Evolutionary conservation across 805 yeast genomes (phyloP), one percentile per base, ranked within the genome.

Genomic region (Jamesozyma piceae): DNA sequence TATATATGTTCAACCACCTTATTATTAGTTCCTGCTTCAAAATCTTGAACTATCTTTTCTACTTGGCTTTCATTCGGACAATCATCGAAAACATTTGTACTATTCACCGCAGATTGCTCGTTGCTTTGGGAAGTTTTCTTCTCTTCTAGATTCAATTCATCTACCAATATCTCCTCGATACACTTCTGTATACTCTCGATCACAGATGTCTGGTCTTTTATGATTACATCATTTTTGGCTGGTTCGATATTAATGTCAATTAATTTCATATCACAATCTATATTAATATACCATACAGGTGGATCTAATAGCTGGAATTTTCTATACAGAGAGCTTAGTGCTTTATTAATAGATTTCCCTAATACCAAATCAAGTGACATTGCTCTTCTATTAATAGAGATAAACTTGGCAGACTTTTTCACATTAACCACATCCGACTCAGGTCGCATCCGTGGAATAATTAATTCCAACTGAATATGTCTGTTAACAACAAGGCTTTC

Each of bases 241-340:
- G 75, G 74, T 43, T 71, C 75, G 22, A 71, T 61, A 44, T 69
- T 71, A 1, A 69, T 50, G 56, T 71, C 75, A 2, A 55, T 24
- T 2, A 47, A 21, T 49, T 57, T n/a, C 5, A 38, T 27, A 19
- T 43, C 43, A 22, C 60, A 43, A 1, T n/a, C 24, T 1, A 69
- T n/a, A 19, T 55, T 45, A 1, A 68, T n/a, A 40, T 44, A 56
- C 74, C 74, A 71, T 5, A 53, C 43, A 2, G 41, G 46, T 1
- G 72, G 73, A 1, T 48, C 43, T 4, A 61, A 33, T 3, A 65
- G 37, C 21, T 47, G 39, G n/a, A 47, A 40, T 4, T 49, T 46
- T 3, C 45, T 36, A 39, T 63, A 69, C 1, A 53, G 31, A 4
- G 49, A 46, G 14, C 43, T 56, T 1, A 70, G 11, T 3, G 49